Base-by-base conservation (phyloP, 1,284 basidiomycete genomes). In the Cutaneotrichosporon sp. region DNA sequence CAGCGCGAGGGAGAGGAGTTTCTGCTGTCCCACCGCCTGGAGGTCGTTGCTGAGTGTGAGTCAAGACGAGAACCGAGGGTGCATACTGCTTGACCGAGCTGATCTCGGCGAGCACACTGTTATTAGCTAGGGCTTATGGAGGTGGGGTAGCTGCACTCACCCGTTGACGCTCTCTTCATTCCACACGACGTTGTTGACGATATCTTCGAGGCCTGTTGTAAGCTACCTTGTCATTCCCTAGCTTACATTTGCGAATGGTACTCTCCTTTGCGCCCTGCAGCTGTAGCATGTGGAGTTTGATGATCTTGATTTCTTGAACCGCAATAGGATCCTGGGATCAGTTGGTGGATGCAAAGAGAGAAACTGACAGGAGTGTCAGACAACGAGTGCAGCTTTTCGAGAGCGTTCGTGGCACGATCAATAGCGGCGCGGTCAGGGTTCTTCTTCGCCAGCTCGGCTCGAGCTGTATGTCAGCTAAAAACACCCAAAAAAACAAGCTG, bases 1-100 rank as follows among this genome's bases (percentile, higher is more conserved):
- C 8, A 56, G 5, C 1, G 50, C 39, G 7, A 17, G 31, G 12
- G 16, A 4, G 12, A 52, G 46, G 4, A 52, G 43, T 19, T 27
- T 22, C 19, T 46, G 50, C 2, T 46, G 46, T 2, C 22, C 46
- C 8, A 49, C 31, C 5, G 31, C n/a, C 20, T 48, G 46, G 5
- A 56, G 50, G n/a, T 56, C 54, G 20, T 20, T 48, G 32, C 54
- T 56, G 42, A 50, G 33, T 19, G 10, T 7, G 6, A 14, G 20
- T 16, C 26, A 27, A 17, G 17, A 9, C 19, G 5, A 44, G 17
- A 14, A 29, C 12, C 6, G n/a, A n/a, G n/a, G 27, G 7, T 29
- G 27, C 25, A 17, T 19, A 29, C 26, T 19, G 27, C 31, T 16
- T 8, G 16, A 52, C 31, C 3, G 29, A 17, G 11, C 17, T 16